Evolutionary conservation across 352 stramenopile species (phyloP), one percentile per base, ranked within the genome.

Genomic region (Globisporangium mamillatum): DNA sequence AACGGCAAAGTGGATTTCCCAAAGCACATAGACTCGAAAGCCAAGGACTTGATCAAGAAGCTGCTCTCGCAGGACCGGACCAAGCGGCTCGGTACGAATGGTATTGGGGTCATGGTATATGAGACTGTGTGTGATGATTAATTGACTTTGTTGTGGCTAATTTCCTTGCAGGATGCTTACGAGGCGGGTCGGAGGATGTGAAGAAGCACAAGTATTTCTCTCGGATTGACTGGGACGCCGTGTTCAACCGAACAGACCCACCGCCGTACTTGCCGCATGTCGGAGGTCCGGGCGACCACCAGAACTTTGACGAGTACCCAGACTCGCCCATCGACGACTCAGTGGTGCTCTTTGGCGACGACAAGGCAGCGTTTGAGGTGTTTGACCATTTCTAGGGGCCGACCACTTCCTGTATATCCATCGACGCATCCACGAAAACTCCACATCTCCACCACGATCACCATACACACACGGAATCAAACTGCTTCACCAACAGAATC

Each of bases 261-360:
- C 76, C 92, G 61, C 90, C 89, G 62, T 97, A 97, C 64, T 61
- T 97, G 55, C 93, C 93, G 16, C 83, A 89, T 25, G 82, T 98
- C 24, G 75, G 80, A 1, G 90, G 90, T 4, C 86, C 89, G 2
- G 88, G 86, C 2, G 93, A 98, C 64, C 93, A 97, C 66, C 86
- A 89, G 73, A 94, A 98, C 86, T 98, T 98, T 75, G 93, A 98
- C 72, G 82, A 91, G 72, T 98, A 98, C 74, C 92, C 93, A 2
- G 92, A 98, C 70, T 97, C 88, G 20, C 89, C 92, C 41, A 76
- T 95, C 62, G 90, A 96, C 67, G 82, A 95, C 69, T 87, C 86
- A 41, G 78, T 88, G 55, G 77, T 92, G 63, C 81, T 98, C 46
- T 95, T 84, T 64, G 84, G 86, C 25, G 86, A 95, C 64, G 92